phyloP scores from a whole-genome alignment of 192 early-diverging fungal genomes.

The Allomyces macrogynus region DNA sequence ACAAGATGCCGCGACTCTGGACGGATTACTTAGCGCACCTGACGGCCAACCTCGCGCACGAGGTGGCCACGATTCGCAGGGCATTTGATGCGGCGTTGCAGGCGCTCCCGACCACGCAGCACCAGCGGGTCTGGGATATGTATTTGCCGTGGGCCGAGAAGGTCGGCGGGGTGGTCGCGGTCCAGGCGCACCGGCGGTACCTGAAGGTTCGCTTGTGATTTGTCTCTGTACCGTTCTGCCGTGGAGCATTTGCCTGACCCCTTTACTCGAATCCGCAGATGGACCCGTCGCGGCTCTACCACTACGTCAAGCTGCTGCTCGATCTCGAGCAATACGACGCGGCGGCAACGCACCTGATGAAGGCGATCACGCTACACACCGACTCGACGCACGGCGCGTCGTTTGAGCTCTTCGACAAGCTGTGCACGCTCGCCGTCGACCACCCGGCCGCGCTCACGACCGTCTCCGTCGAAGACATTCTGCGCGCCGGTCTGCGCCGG shows the following conservation, averaged over 20 bases:
- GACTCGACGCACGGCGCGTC: constrained; percentile 43
- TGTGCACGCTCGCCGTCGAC: constrained; percentile 57
- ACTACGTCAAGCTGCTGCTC: constrained; percentile 23
- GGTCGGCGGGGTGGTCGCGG: constrained; percentile 60
- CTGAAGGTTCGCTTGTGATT: constrained; percentile 34
- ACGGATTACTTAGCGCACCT: constrained; percentile 49
- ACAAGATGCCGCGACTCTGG: constrained; percentile 96
- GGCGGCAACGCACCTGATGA: constrained; percentile 50
- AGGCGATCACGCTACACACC: constrained; percentile 44
- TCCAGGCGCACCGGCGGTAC: constrained; percentile 62
- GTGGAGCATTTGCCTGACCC: not conserved
- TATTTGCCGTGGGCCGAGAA: constrained; percentile 62
- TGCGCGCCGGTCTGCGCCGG: constrained; percentile 62
- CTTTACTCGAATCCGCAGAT: not conserved
- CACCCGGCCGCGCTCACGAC: constrained; percentile 49
- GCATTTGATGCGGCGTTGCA: constrained; percentile 78
- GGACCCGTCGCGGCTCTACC: not conserved
- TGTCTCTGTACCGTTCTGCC: not conserved
- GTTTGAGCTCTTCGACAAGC: constrained; percentile 59
- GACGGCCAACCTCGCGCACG: constrained; percentile 32
- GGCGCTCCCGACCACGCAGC: constrained; percentile 85
- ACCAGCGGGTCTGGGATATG: constrained; percentile 63
- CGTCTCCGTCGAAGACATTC: constrained; percentile 55
- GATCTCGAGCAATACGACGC: constrained; percentile 45
- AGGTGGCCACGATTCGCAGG: constrained; percentile 46